Percentiles rank a stretch among this genome's conserved stretches.
Conservation (phyloP, 2,329 filamentous ascomycete species). For the Fusarium begoniae region DNA sequence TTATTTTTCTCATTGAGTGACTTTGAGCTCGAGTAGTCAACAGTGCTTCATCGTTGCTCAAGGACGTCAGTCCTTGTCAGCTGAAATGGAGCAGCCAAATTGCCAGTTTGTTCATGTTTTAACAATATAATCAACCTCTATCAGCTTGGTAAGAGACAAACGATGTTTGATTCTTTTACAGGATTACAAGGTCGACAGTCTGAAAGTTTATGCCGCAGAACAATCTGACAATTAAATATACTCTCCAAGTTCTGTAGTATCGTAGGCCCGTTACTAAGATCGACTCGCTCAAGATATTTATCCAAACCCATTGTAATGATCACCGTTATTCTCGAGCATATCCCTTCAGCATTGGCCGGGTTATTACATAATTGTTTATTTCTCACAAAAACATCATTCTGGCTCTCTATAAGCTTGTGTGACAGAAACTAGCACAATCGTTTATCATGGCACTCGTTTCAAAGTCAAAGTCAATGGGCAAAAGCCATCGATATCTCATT, state of each 20-base stretch:
- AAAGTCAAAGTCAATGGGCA: neutral
- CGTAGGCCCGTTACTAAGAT: too few relatives aligned
- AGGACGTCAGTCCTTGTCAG: neutral
- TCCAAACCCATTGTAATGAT: accelerated
- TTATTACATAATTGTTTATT: accelerated
- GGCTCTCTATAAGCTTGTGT: accelerated
- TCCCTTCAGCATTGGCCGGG: accelerated
- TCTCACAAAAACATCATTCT: accelerated
- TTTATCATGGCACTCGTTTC: too few relatives aligned
- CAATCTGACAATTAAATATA: accelerated
- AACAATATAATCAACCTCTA: too few relatives aligned
- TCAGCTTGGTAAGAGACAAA: accelerated
- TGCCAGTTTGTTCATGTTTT: too few relatives aligned
- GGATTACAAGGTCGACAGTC: accelerated
- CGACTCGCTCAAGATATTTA: too few relatives aligned
- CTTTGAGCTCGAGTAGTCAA: accelerated
- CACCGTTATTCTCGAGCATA: accelerated
- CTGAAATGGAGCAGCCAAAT: too few relatives aligned
- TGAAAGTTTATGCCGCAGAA: too few relatives aligned
- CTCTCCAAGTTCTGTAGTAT: accelerated
- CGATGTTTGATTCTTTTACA: too few relatives aligned
- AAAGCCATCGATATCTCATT: neutral
- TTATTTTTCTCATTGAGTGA: accelerated
- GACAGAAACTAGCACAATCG: neutral
- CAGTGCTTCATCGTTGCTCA: neutral